These are phyloP conservation scores for Calonectria hongkongensis DNA, from an alignment of 2,329 filamentous ascomycete species.

Conservation along the genomic window DNA sequence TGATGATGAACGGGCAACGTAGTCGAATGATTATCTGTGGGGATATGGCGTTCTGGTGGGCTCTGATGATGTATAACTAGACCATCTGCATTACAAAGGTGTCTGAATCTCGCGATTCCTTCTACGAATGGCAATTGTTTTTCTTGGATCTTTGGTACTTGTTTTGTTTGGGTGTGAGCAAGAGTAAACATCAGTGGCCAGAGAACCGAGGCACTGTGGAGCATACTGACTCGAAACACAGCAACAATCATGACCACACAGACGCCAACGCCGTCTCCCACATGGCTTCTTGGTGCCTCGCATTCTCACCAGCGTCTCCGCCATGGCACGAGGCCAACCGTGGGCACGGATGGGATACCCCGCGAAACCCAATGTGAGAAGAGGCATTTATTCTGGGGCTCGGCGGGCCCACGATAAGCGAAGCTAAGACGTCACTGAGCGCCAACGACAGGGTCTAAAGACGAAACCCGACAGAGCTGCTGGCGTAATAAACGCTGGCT, in stretches of 20 bases:
- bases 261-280: neutral
- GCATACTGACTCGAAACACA: slow-evolving; percentile 5
- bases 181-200: neutral
- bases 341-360: slow-evolving; percentile 20
- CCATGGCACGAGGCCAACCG: slow-evolving; percentile 23
- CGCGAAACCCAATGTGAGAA: slow-evolving; percentile 16
- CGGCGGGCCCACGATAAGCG: slow-evolving; percentile 12
- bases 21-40: slow-evolving; percentile 20
- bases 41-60: slow-evolving; percentile 48
- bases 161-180: neutral
- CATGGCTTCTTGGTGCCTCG: slow-evolving; percentile 9
- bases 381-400: slow-evolving; percentile 40
- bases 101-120: slow-evolving; percentile 17
- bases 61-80: slow-evolving; percentile 42
- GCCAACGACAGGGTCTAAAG: slow-evolving; percentile 37
- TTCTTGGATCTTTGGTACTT: slow-evolving; percentile 33
- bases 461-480: slow-evolving; percentile 13
- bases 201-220: slow-evolving; percentile 4
- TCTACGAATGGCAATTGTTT: neutral
- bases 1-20: slow-evolving; percentile 39
- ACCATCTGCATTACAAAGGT: slow-evolving; percentile 36
- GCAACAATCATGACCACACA: neutral
- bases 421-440: slow-evolving; percentile 38
- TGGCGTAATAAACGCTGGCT: slow-evolving; percentile 35
- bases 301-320: slow-evolving; percentile 14